These are phyloP conservation scores for Naganishia liquefaciens DNA, from an alignment of 1,284 basidiomycete genomes.

Conservation along the genomic window DNA sequence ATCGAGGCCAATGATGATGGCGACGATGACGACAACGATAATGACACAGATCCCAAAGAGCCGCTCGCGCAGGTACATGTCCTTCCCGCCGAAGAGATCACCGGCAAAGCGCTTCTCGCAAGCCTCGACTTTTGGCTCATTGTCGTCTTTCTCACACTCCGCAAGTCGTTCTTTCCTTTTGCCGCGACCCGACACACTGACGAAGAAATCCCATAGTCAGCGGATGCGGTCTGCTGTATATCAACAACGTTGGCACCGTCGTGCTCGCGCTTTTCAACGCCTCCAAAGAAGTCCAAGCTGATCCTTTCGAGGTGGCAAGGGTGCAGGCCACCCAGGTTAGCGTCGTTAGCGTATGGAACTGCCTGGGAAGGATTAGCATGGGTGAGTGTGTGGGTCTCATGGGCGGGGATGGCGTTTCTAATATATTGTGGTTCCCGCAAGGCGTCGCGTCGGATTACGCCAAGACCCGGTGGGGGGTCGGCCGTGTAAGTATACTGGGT, in stretches of 20 bases:
- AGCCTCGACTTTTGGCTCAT: slow-evolving; percentile 73
- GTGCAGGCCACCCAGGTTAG: slow-evolving; percentile 87
- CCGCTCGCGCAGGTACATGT: background rate
- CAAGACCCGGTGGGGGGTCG: slow-evolving; percentile 15
- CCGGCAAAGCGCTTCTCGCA: slow-evolving; percentile 58
- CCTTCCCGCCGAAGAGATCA: slow-evolving; percentile 52
- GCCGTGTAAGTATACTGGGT: slow-evolving; percentile 1
- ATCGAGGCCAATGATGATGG: background rate
- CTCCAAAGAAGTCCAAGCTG: slow-evolving; percentile 55
- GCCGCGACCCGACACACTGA: too few relatives aligned
- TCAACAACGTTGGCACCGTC: slow-evolving; percentile 94
- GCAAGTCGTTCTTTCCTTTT: slow-evolving; percentile 56
- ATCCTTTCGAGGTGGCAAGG: slow-evolving; percentile 65
- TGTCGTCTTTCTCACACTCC: slow-evolving; percentile 67
- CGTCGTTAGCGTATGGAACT: slow-evolving; percentile 80
- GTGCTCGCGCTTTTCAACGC: slow-evolving; percentile 75
- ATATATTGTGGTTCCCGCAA: background rate
- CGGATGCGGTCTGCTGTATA: slow-evolving; percentile 88
- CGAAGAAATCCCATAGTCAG: too few relatives aligned
- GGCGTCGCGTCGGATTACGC: slow-evolving; percentile 21
- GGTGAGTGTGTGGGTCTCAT: slow-evolving; percentile 56
- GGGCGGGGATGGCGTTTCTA: slow-evolving; percentile 53
- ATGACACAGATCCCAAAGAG: background rate
- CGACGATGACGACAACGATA: background rate
- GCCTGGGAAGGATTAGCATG: slow-evolving; percentile 72